A percentile compares a stretch with the other conserved stretches of the same genome.
phyloP scores from a whole-genome alignment of 768 basidiomycete genomes.

The Podaxis sp. region DNA sequence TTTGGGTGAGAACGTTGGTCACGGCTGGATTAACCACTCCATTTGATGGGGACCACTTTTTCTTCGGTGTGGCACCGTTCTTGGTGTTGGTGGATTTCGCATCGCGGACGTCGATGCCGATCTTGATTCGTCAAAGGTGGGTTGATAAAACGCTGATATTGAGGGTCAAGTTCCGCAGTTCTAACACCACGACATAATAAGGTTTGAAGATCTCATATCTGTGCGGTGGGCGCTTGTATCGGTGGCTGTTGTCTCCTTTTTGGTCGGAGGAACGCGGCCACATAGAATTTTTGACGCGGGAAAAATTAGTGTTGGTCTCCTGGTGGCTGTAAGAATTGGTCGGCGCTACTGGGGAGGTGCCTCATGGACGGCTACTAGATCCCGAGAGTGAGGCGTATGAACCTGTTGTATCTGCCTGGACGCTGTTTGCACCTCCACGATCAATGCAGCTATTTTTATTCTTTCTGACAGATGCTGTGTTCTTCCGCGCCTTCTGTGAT shows the following conservation, averaged over 20 bases:
- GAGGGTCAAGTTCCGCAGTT: background rate
- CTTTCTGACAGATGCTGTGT: conserved; percentile 15
- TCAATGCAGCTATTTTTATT: conserved; percentile 13
- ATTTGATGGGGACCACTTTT: conserved; percentile 80
- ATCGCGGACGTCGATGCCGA: conserved; percentile 44
- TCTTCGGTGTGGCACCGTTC: conserved; percentile 63
- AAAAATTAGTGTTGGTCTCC: conserved; percentile 44
- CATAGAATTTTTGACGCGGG: conserved; percentile 68
- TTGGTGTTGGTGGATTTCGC: conserved; percentile 63
- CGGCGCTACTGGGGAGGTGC: conserved; percentile 49
- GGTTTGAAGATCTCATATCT: conserved; percentile 41
- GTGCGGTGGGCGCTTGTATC: conserved; percentile 53
- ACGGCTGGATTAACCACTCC: conserved; percentile 79
- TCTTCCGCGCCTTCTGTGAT: conserved; percentile 12
- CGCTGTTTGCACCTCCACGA: background rate
- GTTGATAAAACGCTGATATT: conserved; percentile 15
- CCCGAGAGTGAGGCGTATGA: background rate
- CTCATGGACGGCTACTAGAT: conserved; percentile 25
- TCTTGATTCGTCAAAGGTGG: conserved; percentile 46
- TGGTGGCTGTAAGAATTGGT: conserved; percentile 48
- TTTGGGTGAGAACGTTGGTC: conserved; percentile 86
- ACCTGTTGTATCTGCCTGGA: background rate
- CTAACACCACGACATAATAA: conserved; percentile 21
- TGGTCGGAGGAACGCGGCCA: conserved; percentile 65
- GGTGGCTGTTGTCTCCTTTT: conserved; percentile 54